Conservation (phyloP, 768 basidiomycete species). For the Podaxis mareebaensis region DNA sequence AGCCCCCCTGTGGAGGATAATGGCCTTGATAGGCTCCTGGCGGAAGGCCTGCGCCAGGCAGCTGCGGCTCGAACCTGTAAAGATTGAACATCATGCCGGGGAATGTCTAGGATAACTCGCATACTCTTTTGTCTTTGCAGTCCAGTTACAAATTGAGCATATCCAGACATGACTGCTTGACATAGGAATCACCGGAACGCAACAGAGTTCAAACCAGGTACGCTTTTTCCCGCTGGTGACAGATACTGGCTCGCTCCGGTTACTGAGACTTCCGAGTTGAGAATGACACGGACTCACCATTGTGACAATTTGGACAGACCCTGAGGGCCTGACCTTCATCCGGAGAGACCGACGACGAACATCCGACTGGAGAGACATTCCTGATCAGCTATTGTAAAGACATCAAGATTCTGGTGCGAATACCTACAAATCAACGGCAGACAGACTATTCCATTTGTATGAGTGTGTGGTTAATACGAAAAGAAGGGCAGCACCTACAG, state of each 20-base stretch:
- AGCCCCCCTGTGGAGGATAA: conserved; percentile 15
- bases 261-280: background rate
- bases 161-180: conserved; percentile 59
- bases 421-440: conserved; percentile 19
- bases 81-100: background rate
- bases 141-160: conserved; percentile 68
- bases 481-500: background rate
- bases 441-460: conserved; percentile 12
- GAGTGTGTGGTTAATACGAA: background rate
- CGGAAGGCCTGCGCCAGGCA: conserved; percentile 1
- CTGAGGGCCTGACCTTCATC: conserved; percentile 53
- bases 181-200: conserved; percentile 66
- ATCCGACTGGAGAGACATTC: conserved; percentile 48
- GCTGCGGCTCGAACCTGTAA: conserved; percentile 27
- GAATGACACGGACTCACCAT: conserved; percentile 39
- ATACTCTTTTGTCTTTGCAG: conserved; percentile 40
- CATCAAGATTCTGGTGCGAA: background rate
- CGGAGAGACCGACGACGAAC: conserved; percentile 53
- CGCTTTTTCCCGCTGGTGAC: conserved; percentile 59
- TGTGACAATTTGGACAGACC: conserved; percentile 67
- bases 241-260: conserved; percentile 35
- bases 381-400: background rate
- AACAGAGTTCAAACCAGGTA: conserved; percentile 68
- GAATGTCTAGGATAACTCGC: conserved; percentile 37
- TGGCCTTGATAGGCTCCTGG: conserved; percentile 13